phyloP scores from a whole-genome alignment of 1,284 basidiomycete species.

The Leccinum pseudoinsigne region DNA sequence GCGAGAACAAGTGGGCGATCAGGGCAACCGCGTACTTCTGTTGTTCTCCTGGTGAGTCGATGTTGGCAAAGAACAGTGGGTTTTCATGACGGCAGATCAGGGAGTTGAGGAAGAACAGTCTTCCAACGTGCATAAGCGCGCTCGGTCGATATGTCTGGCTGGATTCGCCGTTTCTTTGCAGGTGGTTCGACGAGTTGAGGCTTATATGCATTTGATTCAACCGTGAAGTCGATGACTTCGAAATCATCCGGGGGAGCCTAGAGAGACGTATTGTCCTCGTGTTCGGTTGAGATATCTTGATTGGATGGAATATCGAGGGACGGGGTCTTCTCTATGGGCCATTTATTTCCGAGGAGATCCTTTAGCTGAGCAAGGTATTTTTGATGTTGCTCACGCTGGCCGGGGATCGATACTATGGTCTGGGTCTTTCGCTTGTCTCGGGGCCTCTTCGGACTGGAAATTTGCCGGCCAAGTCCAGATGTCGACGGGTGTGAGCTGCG shows the following conservation, averaged over 20 bases:
- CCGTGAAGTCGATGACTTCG: not conserved
- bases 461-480: not conserved
- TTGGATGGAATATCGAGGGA: not conserved
- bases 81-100: conserved; percentile 5
- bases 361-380: not conserved
- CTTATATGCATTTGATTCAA: not conserved
- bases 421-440: not conserved
- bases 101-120: not conserved
- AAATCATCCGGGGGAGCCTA: not conserved
- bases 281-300: not conserved
- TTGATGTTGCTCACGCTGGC: not conserved
- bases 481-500: not conserved
- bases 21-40: conserved; percentile 4
- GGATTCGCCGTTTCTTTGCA: not conserved
- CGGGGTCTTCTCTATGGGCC: not conserved
- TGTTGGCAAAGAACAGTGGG: conserved; percentile 2
- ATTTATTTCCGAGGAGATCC: not conserved
- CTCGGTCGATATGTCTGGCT: not conserved
- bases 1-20: not conserved
- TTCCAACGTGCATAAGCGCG: not conserved
- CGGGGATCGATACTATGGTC: not conserved
- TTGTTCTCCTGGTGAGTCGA: conserved; percentile 6
- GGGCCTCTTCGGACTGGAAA: not conserved
- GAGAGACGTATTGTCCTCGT: not conserved
- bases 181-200: not conserved